Evolutionary conservation across 2,329 filamentous ascomycete species (phyloP), one percentile per base, ranked within the genome.

Genomic region (Paecilomyces sp.): DNA sequence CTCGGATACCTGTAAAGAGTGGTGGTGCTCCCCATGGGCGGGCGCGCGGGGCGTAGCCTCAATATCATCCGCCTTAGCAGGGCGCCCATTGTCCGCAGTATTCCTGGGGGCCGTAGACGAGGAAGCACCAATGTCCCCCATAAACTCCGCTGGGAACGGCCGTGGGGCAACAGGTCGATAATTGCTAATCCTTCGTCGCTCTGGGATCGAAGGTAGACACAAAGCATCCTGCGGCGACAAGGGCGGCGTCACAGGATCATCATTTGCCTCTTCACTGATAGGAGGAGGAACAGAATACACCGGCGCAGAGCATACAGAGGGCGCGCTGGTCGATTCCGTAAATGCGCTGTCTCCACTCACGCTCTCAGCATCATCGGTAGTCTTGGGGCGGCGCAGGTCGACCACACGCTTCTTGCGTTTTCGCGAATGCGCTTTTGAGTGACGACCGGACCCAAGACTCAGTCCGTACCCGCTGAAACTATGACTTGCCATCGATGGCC

Each of bases 181-280:
- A 6, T 12, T 33, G 57, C 69, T 74, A 33, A 63, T 58, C 30
- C 67, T 68, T 56, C 69, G 71, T 13, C 69, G 67, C 60, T 76
- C 74, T 6, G 72, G 71, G 22, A 76, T 72, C 1, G 66, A 54
- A 8, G 72, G 71, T 56, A 74, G 62, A n/a, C 70, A 66, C 11
- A 66, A 62, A 31, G 70, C 71, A 55, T 58, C 70, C 56, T 72
- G 67, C 11, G 81, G 82, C 50, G 78, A 81, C 57, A 76, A 69
- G 5, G 80, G 81, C 22, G 82, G 83, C 11, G 81, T 84, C 13
- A 81, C 74, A 15, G 79, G 77, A 59, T 84, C 82, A 41, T 83
- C 78, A 56, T 83, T 82, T 3, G 81, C 78, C 62, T 88, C 86
- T 64, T 87, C 86, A 0, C 84, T 78, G 51, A 87, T 83, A 0